Base-by-base conservation (phyloP, 169 alveolate genomes). In the Babesia sp. region DNA sequence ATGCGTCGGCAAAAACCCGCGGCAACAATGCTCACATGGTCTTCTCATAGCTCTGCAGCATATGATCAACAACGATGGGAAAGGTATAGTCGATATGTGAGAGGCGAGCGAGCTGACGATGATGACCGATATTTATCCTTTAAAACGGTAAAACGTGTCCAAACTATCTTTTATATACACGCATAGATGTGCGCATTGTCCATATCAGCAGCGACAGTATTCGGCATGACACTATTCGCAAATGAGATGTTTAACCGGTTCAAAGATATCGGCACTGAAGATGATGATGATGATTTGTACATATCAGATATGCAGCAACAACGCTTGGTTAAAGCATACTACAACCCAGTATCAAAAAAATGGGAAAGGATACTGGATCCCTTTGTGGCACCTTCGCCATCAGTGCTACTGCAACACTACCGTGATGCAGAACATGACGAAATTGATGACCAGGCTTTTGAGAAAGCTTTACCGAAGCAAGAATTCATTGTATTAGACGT, bases 291-390 rank as follows among this genome's bases (percentile, higher is more conserved):
- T 26, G 85, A 34, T 20, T 5, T 37, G 33, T 48, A 26, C 8
- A 55, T 4, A 39, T n/a, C n/a, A n/a, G 72, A 39, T 7, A 20
- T 28, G 2, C 18, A 46, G 12, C 37, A 71, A 12, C 85, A 81
- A 33, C 48, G 41, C 24, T 28, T 61, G 61, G 89, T 81, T 29
- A 50, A 31, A 50, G 83, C 84, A 20, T 81, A 41, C 57, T 72
- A 46, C 67, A 81, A 81, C 41, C 89, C 89, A 14, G 50, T 72
- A 11, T 37, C 77, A 14, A 42, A 3, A 31, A 1, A 44, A 29
- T 81, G 89, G 89, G 89, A 81, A 69, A 78, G 89, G n/a, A 34
- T 81, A 4, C 33, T 81, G 9, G 69, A 8, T 3, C 89, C 89
- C 20, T 81, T 71, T 53, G 75, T 16, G 45, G 51, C 84, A 9